These are phyloP conservation scores for Cornus suecica DNA, from an alignment of 148 eudicot species.

Conservation along the genomic window DNA sequence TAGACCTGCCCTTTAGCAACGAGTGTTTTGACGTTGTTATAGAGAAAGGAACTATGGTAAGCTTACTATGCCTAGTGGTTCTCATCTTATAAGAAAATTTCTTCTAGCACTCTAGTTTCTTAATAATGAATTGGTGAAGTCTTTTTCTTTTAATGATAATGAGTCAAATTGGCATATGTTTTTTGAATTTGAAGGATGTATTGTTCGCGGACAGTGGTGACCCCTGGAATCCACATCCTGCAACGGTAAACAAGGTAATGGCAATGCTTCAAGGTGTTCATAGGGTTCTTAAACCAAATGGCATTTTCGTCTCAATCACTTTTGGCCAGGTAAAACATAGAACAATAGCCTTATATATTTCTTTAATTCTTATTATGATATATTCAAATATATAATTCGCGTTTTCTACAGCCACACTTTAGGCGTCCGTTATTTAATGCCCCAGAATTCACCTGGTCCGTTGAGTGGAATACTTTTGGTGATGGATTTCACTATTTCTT, in stretches of 20 bases:
- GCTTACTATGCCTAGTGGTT: background rate
- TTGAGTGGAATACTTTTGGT: slow-evolving; percentile 87
- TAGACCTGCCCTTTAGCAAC: slow-evolving; percentile 75
- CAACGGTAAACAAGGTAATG: slow-evolving; percentile 67
- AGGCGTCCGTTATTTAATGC: slow-evolving; percentile 77
- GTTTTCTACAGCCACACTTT: slow-evolving; percentile 73
- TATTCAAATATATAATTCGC: slow-evolving; percentile 3
- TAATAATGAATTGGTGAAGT: background rate
- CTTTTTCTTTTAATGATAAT: slow-evolving; percentile 29
- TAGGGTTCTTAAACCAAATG: slow-evolving; percentile 84
- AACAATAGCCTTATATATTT: background rate
- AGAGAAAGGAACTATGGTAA: slow-evolving; percentile 99
- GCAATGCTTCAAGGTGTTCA: slow-evolving; percentile 84
- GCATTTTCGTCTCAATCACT: slow-evolving; percentile 80
- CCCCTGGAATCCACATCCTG: slow-evolving; percentile 88
- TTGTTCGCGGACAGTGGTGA: slow-evolving; percentile 98
- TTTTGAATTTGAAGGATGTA: slow-evolving; percentile 78
- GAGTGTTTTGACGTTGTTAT: slow-evolving; percentile 85
- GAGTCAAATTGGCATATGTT: slow-evolving; percentile 21
- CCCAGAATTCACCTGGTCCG: slow-evolving; percentile 79
- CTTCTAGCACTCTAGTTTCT: background rate
- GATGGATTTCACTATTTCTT: slow-evolving; percentile 96
- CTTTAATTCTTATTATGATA: slow-evolving; percentile 4
- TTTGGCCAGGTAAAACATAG: slow-evolving; percentile 81
- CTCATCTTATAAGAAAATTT: background rate